Conservation (phyloP, 164 flowering plant species). For the Aristolochia fimbriata region DNA sequence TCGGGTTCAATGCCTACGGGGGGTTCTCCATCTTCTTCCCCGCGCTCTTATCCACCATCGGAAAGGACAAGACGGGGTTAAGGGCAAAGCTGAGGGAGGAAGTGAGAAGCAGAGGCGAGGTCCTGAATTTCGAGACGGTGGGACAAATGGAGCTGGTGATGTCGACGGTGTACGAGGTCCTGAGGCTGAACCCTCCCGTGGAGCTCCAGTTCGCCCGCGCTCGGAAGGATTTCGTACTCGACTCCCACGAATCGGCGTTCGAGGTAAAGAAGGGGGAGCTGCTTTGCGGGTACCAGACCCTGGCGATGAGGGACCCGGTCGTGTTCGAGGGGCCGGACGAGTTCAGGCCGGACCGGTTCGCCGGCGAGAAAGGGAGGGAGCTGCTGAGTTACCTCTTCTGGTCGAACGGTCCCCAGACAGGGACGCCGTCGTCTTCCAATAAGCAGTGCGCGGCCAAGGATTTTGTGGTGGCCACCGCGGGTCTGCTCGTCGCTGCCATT, state of each 20-base stretch:
- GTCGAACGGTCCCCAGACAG: slow-evolving; percentile 92
- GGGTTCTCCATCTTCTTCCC: slow-evolving; percentile 66
- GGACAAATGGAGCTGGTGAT: slow-evolving; percentile 41
- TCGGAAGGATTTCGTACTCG: slow-evolving; percentile 54
- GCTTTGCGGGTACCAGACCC: slow-evolving; percentile 63
- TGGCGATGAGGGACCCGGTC: slow-evolving; percentile 62
- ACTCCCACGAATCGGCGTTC: slow-evolving; percentile 46
- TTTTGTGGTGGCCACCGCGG: slow-evolving; percentile 42
- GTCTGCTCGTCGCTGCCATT: slow-evolving; percentile 49
- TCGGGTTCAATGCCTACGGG: slow-evolving; percentile 89
- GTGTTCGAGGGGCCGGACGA: slow-evolving; percentile 60
- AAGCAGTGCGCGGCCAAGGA: slow-evolving; percentile 88
- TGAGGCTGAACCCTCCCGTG: slow-evolving; percentile 71
- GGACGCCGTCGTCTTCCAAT: slow-evolving; percentile 42
- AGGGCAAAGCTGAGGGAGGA: slow-evolving; percentile 44
- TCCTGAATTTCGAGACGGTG: slow-evolving; percentile 43
- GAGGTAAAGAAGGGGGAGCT: slow-evolving; percentile 74
- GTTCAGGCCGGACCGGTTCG: slow-evolving; percentile 55
- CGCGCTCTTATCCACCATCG: slow-evolving; percentile 23
- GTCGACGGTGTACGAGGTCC: slow-evolving; percentile 70
- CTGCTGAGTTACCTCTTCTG: slow-evolving; percentile 60
- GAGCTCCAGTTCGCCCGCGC: slow-evolving; percentile 65
- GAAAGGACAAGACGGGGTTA: slow-evolving; percentile 31
- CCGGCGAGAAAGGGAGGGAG: slow-evolving; percentile 35
- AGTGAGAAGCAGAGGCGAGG: slow-evolving; percentile 22